Evolutionary conservation across 148 eudicot species (phyloP).

Genomic region (Rhododendron ferrugineum): DNA sequence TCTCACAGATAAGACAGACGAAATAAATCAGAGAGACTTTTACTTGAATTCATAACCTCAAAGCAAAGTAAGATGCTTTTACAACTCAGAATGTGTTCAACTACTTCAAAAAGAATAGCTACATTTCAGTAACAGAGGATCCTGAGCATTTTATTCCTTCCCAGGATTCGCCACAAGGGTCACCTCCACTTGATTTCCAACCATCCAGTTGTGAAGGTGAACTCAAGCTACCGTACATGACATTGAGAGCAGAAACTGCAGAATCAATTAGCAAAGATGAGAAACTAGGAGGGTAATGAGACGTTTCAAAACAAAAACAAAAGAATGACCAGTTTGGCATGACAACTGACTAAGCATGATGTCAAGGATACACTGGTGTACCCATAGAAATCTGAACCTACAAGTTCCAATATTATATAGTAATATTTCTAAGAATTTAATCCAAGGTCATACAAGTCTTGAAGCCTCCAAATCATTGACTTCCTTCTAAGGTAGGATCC

Average conservation of each 20-base stretch:
- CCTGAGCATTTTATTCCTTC: conserved; percentile 55
- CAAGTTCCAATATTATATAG: background rate
- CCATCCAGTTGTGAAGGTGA: conserved; percentile 36
- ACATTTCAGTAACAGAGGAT: conserved; percentile 57
- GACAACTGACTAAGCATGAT: background rate
- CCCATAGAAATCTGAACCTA: background rate
- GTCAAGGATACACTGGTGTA: background rate
- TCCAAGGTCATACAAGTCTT: background rate
- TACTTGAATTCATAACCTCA: background rate
- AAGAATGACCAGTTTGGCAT: background rate
- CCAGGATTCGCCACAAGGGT: conserved; percentile 71
- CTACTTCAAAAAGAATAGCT: conserved; percentile 3
- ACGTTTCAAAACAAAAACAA: background rate
- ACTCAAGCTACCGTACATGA: conserved; percentile 47
- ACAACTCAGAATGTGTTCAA: background rate
- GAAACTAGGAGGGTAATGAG: background rate
- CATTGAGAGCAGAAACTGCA: conserved; percentile 58
- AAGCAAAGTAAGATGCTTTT: background rate
- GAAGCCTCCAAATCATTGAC: background rate
- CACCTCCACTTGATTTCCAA: conserved; percentile 65
- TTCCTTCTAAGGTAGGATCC: background rate
- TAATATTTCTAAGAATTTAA: background rate
- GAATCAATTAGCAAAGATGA: background rate
- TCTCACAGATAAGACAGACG: background rate
- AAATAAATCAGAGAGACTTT: background rate